Evolutionary conservation across 805 yeast species (phyloP).

Genomic region (Metschnikowia dekortorum): DNA sequence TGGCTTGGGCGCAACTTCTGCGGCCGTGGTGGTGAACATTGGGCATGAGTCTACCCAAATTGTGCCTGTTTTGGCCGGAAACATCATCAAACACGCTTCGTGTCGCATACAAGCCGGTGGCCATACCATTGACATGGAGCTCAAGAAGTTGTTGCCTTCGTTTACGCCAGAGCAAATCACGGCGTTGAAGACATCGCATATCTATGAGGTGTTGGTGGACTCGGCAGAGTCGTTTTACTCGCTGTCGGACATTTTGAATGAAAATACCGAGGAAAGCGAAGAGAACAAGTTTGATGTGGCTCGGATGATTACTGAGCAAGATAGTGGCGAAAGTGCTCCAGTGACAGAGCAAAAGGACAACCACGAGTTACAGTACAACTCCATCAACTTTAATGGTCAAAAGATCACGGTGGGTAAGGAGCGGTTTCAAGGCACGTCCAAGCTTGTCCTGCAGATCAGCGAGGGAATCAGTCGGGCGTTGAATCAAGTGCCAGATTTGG

Average conservation of each 20-base stretch:
- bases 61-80: slow-evolving; percentile 73
- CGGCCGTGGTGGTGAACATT: slow-evolving; percentile 72
- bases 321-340: slow-evolving; percentile 30
- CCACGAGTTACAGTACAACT: slow-evolving; percentile 67
- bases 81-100: slow-evolving; percentile 53
- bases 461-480: slow-evolving; percentile 50
- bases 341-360: slow-evolving; percentile 47
- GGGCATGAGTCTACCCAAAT: slow-evolving; percentile 75
- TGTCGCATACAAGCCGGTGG: slow-evolving; percentile 61
- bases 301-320: slow-evolving; percentile 73
- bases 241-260: slow-evolving; percentile 40
- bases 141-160: slow-evolving; percentile 54
- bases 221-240: slow-evolving; percentile 65
- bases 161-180: slow-evolving; percentile 60
- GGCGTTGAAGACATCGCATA: slow-evolving; percentile 64
- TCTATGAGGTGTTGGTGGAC: slow-evolving; percentile 74
- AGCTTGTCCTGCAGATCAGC: slow-evolving; percentile 53
- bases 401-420: slow-evolving; percentile 77
- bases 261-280: slow-evolving; percentile 22
- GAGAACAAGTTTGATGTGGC: slow-evolving; percentile 87
- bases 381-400: slow-evolving; percentile 55
- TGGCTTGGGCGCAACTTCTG: slow-evolving; percentile 64
- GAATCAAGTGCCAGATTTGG: slow-evolving; percentile 57
- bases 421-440: slow-evolving; percentile 75
- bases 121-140: slow-evolving; percentile 48